Base-by-base conservation (phyloP, 2,329 filamentous ascomycete species). In the Ceratocystis albifundus region DNA sequence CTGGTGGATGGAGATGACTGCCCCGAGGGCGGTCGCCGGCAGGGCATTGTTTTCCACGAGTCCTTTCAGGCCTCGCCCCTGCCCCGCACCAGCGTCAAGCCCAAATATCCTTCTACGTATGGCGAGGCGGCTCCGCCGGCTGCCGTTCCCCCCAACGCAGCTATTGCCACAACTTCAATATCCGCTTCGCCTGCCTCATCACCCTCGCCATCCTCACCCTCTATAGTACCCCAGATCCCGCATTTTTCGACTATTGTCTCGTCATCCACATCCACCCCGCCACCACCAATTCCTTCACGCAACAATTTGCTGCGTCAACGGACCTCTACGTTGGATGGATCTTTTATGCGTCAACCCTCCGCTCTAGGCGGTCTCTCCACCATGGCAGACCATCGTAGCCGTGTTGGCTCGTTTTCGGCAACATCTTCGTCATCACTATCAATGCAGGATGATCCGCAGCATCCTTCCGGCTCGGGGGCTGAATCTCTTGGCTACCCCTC, bases 321-420 rank as follows among this genome's bases (percentile, higher is more conserved):
- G 67, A 85, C 82, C 2, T 79, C 82, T 68, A 85, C 83, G 15
- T 78, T 85, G 76, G 83, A 85, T 70, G 78, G 79, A 55, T 76
- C 80, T 45, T 68, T 61, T 25, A 44, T 64, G 25, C 66, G 77
- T 81, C 72, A 78, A 82, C 50, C 79, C 78, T 65, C 78, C 81
- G 61, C 73, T 74, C 61, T 68, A 72, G 64, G 73, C 73, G 20
- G 65, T 44, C 44, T 72, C 76, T 12, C 72, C 75, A 45, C 55
- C 28, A 72, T 75, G n/a, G 70, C 74, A 45, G 82, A 84, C 67
- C 80, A 77, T 70, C 82, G 87, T 64, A 83, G 86, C 71, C 81
- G 87, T 64, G 83, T 90, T 55, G 86, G 87, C 62, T 90, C 88
- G 32, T 83, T 90, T 70, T 86, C 87, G 45, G 80, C 84, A 6